Base-by-base conservation (phyloP, 495 filamentous ascomycete genomes). In the Hypomontagnella monticulosa region DNA sequence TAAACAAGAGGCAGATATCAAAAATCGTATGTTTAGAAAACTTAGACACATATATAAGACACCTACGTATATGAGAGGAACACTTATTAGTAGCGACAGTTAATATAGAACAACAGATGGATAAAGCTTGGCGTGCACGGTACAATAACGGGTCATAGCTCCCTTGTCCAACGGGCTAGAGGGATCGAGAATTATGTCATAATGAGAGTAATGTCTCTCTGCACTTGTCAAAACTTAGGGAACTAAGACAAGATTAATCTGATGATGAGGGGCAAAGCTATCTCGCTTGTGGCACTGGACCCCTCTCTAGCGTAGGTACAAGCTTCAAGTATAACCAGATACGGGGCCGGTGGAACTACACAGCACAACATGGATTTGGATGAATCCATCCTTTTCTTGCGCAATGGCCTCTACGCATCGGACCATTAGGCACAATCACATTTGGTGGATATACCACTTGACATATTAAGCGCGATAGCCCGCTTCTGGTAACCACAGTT, bases 171-270 rank as follows among this genome's bases (percentile, higher is more conserved):
- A n/a, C n/a, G n/a, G n/a, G n/a, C n/a, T 33, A 58, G 18, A 43
- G 33, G 43, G 48, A 49, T 37, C 9, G 41, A 40, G 56, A 56
- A 61, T 66, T 66, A 57, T 66, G 57, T 61, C 57, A 66, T 66
- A 33, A 10, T 55, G 36, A 40, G 14, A 15, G 2, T 40, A 12
- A 12, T 15, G 14, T 40, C 36, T 40, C 36, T 40, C 36, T 27
- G 8, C 36, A 3, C 36, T 40, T 40, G 36, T 15, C 36, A 40
- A 15, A 40, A 9, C 36, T 40, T 9, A 18, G 16, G 18, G 23
- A 52, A 23, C 49, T 36, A 52, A 19, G 34, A 43, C 40, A 43
- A 15, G 15, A 15, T 43, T 16, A 43, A 43, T 43, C 12, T 43
- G 40, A 7, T 43, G 33, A 23, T 19, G 49, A 52, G 49, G 49